Evolutionary conservation across 371 early-diverging fungal genomes (phyloP).

Genomic region (Fennellomyces sp.): DNA sequence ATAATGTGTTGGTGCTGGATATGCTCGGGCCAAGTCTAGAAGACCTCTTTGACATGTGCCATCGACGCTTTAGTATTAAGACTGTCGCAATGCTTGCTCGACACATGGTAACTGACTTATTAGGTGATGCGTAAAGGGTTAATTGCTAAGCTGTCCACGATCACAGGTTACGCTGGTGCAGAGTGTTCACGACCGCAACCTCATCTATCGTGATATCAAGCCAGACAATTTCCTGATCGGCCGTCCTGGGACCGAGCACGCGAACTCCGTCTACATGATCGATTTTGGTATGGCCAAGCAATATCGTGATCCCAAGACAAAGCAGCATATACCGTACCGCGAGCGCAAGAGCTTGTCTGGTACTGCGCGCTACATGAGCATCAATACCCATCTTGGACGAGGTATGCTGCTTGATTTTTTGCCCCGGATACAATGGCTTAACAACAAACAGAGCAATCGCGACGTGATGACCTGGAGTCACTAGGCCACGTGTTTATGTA

Average conservation of each 20-base stretch:
- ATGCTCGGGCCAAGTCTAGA: constrained; percentile 94
- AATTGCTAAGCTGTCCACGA: not conserved
- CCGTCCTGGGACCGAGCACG: constrained; percentile 66
- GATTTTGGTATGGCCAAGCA: constrained; percentile 98
- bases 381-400: constrained; percentile 93
- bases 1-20: constrained; percentile 95
- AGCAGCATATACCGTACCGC: constrained; percentile 88
- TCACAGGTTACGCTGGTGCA: constrained; percentile 88
- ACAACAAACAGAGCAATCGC: constrained; percentile 80
- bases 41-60: constrained; percentile 95
- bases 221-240: constrained; percentile 99
- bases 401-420: constrained; percentile 21
- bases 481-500: constrained; percentile 99
- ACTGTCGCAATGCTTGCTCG: constrained; percentile 96
- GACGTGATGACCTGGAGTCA: constrained; percentile 99
- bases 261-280: constrained; percentile 73
- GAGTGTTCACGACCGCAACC: constrained; percentile 93
- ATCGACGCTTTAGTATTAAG: constrained; percentile 88
- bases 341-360: constrained; percentile 92
- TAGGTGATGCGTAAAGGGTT: not conserved
- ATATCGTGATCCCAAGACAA: constrained; percentile 89
- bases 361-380: constrained; percentile 96
- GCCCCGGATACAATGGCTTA: constrained; percentile 6
- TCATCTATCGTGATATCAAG: constrained; percentile 99
- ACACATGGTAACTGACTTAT: constrained; percentile 74